A percentile compares a stretch with the other conserved stretches of the same genome.
These are phyloP conservation scores for Penicillium herquei DNA, from an alignment of 495 filamentous ascomycete species.

Conservation along the genomic window DNA sequence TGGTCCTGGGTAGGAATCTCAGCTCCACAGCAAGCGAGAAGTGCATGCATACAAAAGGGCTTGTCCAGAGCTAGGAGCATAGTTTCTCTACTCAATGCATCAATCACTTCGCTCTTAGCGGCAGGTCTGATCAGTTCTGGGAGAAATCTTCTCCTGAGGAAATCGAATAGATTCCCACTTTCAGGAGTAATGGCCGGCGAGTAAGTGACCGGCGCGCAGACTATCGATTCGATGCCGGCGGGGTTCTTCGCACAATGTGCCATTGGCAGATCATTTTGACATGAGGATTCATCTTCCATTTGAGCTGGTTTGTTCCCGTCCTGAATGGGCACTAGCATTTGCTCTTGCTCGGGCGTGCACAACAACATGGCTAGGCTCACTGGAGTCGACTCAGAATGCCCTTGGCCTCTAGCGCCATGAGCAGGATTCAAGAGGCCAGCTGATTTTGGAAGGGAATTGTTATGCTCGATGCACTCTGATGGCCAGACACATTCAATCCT, in stretches of 20 bases:
- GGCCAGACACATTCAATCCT: conserved; percentile 14
- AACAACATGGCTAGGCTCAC: no score
- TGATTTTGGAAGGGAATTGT: no score
- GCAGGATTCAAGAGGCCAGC: no score
- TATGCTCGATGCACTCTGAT: background rate
- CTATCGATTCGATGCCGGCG: background rate
- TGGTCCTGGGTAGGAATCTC: conserved; percentile 17
- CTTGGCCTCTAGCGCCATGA: no score
- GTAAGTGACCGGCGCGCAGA: background rate
- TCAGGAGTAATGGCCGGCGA: conserved; percentile 10
- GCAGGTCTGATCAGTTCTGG: conserved; percentile 18
- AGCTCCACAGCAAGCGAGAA: conserved; percentile 23
- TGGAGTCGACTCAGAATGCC: no score
- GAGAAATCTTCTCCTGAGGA: conserved; percentile 16
- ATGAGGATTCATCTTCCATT: background rate
- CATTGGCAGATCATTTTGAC: background rate
- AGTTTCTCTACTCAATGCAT: conserved; percentile 12
- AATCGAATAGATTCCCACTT: conserved; percentile 18
- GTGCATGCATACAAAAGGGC: conserved; percentile 22
- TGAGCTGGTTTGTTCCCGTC: background rate
- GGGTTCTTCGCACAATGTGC: background rate
- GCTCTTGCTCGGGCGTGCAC: background rate
- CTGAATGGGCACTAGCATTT: background rate
- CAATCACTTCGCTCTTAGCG: conserved; percentile 7
- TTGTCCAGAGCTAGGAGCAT: conserved; percentile 8